Evolutionary conservation across 2,329 filamentous ascomycete genomes (phyloP), one percentile per base, ranked within the genome.

Genomic region (Alternaria dauci): DNA sequence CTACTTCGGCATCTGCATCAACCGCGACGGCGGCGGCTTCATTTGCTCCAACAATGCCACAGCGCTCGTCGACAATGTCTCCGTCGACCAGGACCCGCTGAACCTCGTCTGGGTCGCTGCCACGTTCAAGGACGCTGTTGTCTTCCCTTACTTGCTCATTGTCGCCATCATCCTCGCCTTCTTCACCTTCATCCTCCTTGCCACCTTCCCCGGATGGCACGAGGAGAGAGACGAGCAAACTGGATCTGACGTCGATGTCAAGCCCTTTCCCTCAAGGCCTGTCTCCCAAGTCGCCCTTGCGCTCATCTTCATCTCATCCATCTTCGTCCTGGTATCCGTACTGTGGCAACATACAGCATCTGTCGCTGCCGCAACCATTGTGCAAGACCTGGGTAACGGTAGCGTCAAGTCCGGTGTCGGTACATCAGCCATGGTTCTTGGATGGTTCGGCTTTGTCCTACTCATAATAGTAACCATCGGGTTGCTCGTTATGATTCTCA

Each of bases 41-140:
- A 87, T 98, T 60, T 99, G 95, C 86, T 95, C 92, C 79, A 96
- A 97, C 85, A 99, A 99, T 80, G 95, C 95, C 20, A 97, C 94
- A 3, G 89, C 93, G 3, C 86, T 99, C 48, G 94, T 95, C 38
- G 91, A 95, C 78, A 90, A 97, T 80, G 87, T 98, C 43, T 90
- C 87, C 20, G 88, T 96, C 42, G 93, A 97, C 75, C 92, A 97
- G 80, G 95, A 99, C 81, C 95, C 95, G 39, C 84, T 99, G 75
- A 99, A 99, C 79, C 83, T 99, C 73, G 94, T 99, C 72, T 99
- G 94, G 95, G 88, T 99, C 56, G 94, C 95, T 25, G 90, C 91
- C 71, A 96, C 96, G 68, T 99, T 99, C 83, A 98, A 98, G 80
- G 93, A 98, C 79, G 94, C 94, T 81, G 95, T 99, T 77, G 94